Evolutionary conservation across 1,139 yeast genomes (phyloP).

Genomic region (Lodderomyces beijingensis): DNA sequence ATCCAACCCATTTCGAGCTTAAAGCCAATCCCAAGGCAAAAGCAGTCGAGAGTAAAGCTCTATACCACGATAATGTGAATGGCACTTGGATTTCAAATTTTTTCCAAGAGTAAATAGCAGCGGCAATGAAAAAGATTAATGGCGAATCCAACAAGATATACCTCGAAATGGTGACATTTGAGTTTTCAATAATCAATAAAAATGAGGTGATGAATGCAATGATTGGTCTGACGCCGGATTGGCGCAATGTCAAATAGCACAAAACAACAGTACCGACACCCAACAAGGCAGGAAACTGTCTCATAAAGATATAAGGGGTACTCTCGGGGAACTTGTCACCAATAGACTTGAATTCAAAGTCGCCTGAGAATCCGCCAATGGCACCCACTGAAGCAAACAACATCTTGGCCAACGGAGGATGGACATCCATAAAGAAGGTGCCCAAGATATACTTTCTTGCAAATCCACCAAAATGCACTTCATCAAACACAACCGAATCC

Average conservation of each 20-base stretch:
- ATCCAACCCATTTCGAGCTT: conserved; percentile 94
- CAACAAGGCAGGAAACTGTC: conserved; percentile 76
- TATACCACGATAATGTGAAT: conserved; percentile 67
- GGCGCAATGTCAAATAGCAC: conserved; percentile 74
- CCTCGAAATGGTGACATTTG: conserved; percentile 84
- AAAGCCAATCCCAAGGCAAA: conserved; percentile 82
- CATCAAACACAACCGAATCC: conserved; percentile 35
- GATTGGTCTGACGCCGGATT: conserved; percentile 80
- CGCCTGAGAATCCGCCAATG: conserved; percentile 74
- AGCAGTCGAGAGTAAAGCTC: conserved; percentile 69
- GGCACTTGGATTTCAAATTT: conserved; percentile 77
- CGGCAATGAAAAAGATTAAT: conserved; percentile 83
- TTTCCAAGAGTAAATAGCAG: conserved; percentile 74
- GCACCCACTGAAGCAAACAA: conserved; percentile 73
- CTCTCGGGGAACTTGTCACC: conserved; percentile 58
- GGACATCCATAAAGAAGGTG: conserved; percentile 83
- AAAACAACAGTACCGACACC: conserved; percentile 80
- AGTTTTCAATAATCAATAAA: conserved; percentile 75
- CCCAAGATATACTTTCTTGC: conserved; percentile 73
- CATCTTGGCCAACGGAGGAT: conserved; percentile 92
- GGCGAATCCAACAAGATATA: conserved; percentile 91
- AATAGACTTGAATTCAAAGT: conserved; percentile 66
- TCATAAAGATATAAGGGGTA: conserved; percentile 77
- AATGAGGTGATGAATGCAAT: conserved; percentile 66
- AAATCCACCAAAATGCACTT: conserved; percentile 63